These are phyloP conservation scores for Graphilbum sp. DNA, from an alignment of 2,329 filamentous ascomycete species.

Conservation along the genomic window DNA sequence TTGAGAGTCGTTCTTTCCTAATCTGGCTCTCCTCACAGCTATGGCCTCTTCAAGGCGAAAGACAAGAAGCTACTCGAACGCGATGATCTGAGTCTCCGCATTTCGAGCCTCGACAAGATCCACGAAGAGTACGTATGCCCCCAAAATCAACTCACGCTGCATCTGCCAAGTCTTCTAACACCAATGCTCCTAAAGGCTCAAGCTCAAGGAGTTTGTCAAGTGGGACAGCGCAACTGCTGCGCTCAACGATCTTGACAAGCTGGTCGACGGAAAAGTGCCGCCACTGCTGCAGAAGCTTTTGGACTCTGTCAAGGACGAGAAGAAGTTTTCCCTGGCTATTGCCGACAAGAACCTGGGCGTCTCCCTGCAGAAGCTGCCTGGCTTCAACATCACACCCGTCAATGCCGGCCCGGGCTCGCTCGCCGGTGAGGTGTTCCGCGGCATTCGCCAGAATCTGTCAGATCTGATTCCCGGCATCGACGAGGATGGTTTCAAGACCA, in stretches of 20 bases:
- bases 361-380: conserved; percentile 81
- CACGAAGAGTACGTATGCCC: conserved; percentile 67
- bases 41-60: conserved; percentile 94
- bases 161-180: background rate
- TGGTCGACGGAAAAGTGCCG: conserved; percentile 91
- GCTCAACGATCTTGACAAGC: conserved; percentile 72
- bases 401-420: conserved; percentile 63
- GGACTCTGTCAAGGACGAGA: conserved; percentile 87
- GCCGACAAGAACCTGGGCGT: conserved; percentile 85
- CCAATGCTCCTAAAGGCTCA: conserved; percentile 42
- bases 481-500: conserved; percentile 76
- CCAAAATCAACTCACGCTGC: no score
- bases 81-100: conserved; percentile 55
- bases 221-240: conserved; percentile 88
- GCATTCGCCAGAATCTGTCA: conserved; percentile 78
- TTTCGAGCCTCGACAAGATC: conserved; percentile 67
- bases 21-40: conserved; percentile 41
- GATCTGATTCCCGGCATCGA: conserved; percentile 81
- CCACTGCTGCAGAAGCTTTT: conserved; percentile 70
- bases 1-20: background rate
- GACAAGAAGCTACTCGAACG: conserved; percentile 96
- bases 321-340: conserved; percentile 88
- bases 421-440: conserved; percentile 81
- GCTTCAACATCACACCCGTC: conserved; percentile 69
- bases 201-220: conserved; percentile 94